Evolutionary conservation across 176 grass and related monocot genomes (phyloP).

Genomic region (Triticum urartu): DNA sequence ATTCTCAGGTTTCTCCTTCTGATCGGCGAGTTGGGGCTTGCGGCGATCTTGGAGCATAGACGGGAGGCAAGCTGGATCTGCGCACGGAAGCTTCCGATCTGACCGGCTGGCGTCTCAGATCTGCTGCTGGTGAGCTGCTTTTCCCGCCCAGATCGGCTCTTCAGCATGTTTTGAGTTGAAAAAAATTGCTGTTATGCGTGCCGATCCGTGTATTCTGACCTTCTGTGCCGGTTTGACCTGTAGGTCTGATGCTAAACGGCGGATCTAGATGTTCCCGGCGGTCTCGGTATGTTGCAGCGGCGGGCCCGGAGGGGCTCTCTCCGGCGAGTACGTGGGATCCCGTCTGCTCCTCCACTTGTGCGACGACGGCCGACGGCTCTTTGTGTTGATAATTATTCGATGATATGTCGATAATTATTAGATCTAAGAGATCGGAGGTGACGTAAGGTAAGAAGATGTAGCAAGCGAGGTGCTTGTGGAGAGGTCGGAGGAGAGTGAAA

Average conservation of each 20-base stretch:
- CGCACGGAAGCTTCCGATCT: background rate
- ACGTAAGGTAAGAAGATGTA: constrained; percentile 50
- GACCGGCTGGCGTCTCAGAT: background rate
- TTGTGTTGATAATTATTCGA: constrained; percentile 49
- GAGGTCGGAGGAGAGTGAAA: background rate
- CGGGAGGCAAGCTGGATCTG: background rate
- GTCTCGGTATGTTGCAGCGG: rapidly evolving
- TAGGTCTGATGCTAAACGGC: background rate
- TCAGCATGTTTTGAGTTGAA: rapidly evolving
- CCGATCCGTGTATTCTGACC: background rate
- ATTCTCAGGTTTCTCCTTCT: background rate
- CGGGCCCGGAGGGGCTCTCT: too few species aligned
- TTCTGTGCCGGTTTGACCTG: background rate
- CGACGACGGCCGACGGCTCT: constrained; percentile 21
- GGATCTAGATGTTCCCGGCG: background rate
- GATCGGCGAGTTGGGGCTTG: background rate
- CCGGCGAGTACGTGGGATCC: too few species aligned
- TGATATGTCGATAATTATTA: constrained; percentile 51
- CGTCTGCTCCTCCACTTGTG: background rate
- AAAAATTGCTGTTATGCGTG: rapidly evolving
- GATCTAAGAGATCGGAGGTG: constrained; percentile 29
- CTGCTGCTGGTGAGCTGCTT: background rate
- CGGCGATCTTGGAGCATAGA: background rate
- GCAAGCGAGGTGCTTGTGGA: background rate
- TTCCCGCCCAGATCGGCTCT: rapidly evolving